Evolutionary conservation across 305 asterid species (phyloP).

Genomic region (Fraxinus nigra): DNA sequence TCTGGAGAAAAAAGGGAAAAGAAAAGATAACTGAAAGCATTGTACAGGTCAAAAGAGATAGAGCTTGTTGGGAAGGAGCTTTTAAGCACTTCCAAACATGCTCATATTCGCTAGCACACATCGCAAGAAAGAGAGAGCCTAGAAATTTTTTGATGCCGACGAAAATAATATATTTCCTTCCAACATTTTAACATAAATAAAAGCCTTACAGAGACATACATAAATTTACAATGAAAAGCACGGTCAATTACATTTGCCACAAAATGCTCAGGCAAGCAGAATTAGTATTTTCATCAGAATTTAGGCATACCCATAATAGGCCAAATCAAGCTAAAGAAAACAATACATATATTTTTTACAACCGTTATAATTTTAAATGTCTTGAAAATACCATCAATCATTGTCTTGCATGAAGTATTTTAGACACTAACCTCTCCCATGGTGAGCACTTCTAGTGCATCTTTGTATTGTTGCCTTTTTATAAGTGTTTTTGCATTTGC

Average conservation of each 20-base stretch:
- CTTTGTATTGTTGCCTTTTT: conserved; percentile 56
- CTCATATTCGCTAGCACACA: neutral
- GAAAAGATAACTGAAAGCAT: conserved; percentile 5
- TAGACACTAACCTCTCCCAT: conserved; percentile 75
- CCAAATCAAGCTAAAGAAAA: neutral
- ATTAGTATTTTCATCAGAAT: neutral
- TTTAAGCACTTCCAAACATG: neutral
- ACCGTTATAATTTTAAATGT: neutral
- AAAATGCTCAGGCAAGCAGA: neutral
- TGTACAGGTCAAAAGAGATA: neutral
- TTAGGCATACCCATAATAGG: conserved; percentile 16
- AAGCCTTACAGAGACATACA: neutral
- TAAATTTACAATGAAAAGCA: neutral
- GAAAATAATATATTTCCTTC: neutral
- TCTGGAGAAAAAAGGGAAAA: neutral
- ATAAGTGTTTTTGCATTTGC: conserved; percentile 76
- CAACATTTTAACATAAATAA: neutral
- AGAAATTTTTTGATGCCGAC: neutral
- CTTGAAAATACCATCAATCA: neutral
- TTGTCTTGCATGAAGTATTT: conserved; percentile 11
- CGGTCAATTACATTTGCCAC: neutral
- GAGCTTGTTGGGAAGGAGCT: neutral
- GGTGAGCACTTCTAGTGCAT: conserved; percentile 87
- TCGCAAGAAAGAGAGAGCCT: neutral
- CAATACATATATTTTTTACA: neutral